These are phyloP conservation scores for Cudoniella acicularis DNA, from an alignment of 495 filamentous ascomycete species.

Conservation along the genomic window DNA sequence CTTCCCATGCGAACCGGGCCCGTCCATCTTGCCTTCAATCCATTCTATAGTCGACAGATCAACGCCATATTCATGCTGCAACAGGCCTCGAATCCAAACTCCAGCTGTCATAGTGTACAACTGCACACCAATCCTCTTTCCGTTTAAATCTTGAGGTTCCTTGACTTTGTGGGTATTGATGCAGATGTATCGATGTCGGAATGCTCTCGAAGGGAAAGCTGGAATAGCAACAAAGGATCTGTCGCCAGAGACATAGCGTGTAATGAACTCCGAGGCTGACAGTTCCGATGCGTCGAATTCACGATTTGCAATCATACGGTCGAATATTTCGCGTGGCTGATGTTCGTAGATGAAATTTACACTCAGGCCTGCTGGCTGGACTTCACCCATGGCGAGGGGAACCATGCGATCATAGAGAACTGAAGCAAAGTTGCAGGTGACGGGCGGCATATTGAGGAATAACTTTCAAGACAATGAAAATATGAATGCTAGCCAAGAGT, in stretches of 20 bases:
- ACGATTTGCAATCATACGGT: constrained; percentile 29
- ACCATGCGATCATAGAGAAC: constrained; percentile 30
- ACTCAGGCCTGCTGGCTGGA: constrained; percentile 28
- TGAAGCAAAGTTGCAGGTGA: constrained; percentile 20
- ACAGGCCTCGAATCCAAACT: constrained; percentile 34
- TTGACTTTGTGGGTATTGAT: constrained; percentile 33
- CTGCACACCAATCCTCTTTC: constrained; percentile 37
- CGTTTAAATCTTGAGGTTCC: constrained; percentile 34
- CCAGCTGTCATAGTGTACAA: constrained; percentile 42
- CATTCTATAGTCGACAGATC: constrained; percentile 33
- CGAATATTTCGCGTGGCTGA: constrained; percentile 25
- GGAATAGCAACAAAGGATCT: constrained; percentile 36
- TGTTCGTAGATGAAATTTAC: constrained; percentile 30
- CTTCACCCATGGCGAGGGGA: constrained; percentile 23
- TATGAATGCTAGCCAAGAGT: too few species aligned
- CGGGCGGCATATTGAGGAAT: constrained; percentile 3
- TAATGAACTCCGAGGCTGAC: constrained; percentile 35
- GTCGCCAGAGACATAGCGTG: constrained; percentile 28
- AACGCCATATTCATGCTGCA: constrained; percentile 32
- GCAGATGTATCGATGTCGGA: constrained; percentile 37
- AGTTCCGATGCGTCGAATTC: constrained; percentile 40
- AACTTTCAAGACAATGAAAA: too few species aligned
- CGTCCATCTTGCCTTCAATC: constrained; percentile 34
- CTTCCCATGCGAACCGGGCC: constrained; percentile 30
- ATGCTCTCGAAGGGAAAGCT: constrained; percentile 36